These are phyloP conservation scores for Pythium brachiatum DNA, from an alignment of 352 stramenopile species.

Conservation along the genomic window DNA sequence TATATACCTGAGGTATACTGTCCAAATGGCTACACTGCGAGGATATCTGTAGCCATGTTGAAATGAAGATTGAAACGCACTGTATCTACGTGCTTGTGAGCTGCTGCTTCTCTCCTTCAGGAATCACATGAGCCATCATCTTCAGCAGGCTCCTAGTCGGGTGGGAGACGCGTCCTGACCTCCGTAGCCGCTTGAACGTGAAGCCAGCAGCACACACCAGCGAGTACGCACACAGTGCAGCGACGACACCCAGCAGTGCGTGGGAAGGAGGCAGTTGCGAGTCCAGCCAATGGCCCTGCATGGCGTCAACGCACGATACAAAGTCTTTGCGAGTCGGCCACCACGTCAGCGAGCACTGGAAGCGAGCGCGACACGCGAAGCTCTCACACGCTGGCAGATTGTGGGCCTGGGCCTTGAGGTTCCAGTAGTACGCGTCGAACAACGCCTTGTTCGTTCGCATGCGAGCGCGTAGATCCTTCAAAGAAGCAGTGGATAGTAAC, in stretches of 20 bases:
- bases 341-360: constrained; percentile 75
- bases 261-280: background rate
- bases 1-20: background rate
- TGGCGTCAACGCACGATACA: constrained; percentile 49
- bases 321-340: constrained; percentile 75
- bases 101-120: background rate
- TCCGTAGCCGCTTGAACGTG: background rate
- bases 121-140: background rate
- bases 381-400: constrained; percentile 39
- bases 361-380: constrained; percentile 48
- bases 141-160: background rate
- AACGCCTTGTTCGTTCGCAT: constrained; percentile 48
- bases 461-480: constrained; percentile 48
- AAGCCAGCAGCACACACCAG: background rate
- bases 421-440: constrained; percentile 74
- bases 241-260: background rate
- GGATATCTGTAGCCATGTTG: background rate
- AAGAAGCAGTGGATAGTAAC: constrained; percentile 38
- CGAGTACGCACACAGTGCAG: background rate
- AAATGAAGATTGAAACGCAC: background rate
- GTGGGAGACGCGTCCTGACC: background rate
- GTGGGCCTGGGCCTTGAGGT: constrained; percentile 78
- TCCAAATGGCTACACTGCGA: background rate
- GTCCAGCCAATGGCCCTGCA: background rate
- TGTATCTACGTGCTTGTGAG: background rate